Conservation (phyloP, 768 basidiomycete genomes). For the Sarcomyxa edulis region DNA sequence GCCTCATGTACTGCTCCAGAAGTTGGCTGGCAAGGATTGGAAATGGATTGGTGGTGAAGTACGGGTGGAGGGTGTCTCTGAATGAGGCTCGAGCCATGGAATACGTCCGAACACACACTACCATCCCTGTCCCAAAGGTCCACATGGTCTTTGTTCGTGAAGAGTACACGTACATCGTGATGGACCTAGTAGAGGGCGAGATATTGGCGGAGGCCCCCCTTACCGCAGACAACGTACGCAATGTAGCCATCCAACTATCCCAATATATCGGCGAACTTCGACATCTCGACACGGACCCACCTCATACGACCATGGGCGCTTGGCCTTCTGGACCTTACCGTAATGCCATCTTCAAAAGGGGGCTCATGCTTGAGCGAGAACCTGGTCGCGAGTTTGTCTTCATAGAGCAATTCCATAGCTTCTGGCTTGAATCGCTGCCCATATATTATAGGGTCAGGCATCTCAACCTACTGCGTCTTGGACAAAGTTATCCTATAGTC, state of each 20-base stretch:
- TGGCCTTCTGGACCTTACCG: not conserved
- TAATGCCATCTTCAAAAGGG: too few species aligned
- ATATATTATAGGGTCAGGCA: too few species aligned
- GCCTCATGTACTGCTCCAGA: too few species aligned
- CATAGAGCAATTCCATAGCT: too few species aligned
- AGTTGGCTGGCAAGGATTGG: too few species aligned
- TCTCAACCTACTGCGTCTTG: too few species aligned
- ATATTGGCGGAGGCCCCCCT: slow-evolving; percentile 3
- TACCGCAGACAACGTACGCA: not conserved
- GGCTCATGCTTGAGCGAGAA: too few species aligned
- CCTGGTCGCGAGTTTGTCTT: too few species aligned
- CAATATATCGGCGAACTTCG: not conserved
- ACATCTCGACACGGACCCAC: not conserved
- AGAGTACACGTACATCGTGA: slow-evolving; percentile 5
- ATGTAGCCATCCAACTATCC: not conserved
- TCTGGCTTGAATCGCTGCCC: too few species aligned
- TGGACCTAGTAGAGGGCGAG: slow-evolving; percentile 4
- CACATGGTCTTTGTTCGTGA: slow-evolving; percentile 3
- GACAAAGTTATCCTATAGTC: too few species aligned
- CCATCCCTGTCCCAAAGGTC: slow-evolving; percentile 12
- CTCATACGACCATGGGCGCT: not conserved
- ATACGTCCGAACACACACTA: slow-evolving; percentile 9
- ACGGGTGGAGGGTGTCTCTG: too few species aligned
- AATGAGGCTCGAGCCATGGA: slow-evolving; percentile 11
- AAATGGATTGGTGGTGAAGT: too few species aligned